A percentile compares a stretch with the other conserved stretches of the same genome.
Conservation (phyloP, 2,329 filamentous ascomycete genomes). For the Dryadomyces quercivorus region DNA sequence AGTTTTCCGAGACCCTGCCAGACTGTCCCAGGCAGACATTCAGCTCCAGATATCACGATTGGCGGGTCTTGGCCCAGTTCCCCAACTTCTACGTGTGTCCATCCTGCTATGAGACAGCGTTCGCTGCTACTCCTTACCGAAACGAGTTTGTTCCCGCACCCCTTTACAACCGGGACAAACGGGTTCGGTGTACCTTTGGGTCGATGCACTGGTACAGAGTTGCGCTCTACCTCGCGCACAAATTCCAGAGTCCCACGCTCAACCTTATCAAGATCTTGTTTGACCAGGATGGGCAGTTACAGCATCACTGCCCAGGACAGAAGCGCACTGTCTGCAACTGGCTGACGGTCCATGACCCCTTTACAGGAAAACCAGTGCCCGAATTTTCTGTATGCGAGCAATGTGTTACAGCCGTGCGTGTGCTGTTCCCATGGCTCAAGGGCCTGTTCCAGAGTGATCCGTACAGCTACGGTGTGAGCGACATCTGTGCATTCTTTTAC, state of each 20-base stretch:
- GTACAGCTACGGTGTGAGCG: constrained; percentile 30
- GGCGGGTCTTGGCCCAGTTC: constrained; percentile 51
- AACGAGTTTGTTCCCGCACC: constrained; percentile 52
- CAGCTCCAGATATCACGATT: constrained; percentile 56
- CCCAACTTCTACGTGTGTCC: constrained; percentile 72
- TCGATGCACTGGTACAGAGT: constrained; percentile 68
- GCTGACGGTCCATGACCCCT: constrained; percentile 63
- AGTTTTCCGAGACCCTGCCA: constrained; percentile 49
- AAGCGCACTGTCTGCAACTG: constrained; percentile 49
- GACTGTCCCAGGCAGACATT: constrained; percentile 57
- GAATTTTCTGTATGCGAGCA: constrained; percentile 65
- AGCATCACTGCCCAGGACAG: constrained; percentile 46
- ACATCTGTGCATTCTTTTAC: constrained; percentile 59
- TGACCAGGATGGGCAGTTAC: constrained; percentile 39
- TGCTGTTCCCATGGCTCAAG: constrained; percentile 59
- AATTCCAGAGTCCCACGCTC: constrained; percentile 54
- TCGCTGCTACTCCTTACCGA: constrained; percentile 55
- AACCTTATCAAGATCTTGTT: constrained; percentile 59
- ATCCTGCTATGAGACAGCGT: constrained; percentile 61
- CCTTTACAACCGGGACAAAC: constrained; percentile 40
- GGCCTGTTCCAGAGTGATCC: constrained; percentile 50
- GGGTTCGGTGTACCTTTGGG: constrained; percentile 67
- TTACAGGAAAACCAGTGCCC: constrained; percentile 48
- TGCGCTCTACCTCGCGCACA: constrained; percentile 69
- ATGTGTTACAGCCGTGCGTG: constrained; percentile 61